Base-by-base conservation (phyloP, 768 basidiomycete species). In the Mycena polygramma region DNA sequence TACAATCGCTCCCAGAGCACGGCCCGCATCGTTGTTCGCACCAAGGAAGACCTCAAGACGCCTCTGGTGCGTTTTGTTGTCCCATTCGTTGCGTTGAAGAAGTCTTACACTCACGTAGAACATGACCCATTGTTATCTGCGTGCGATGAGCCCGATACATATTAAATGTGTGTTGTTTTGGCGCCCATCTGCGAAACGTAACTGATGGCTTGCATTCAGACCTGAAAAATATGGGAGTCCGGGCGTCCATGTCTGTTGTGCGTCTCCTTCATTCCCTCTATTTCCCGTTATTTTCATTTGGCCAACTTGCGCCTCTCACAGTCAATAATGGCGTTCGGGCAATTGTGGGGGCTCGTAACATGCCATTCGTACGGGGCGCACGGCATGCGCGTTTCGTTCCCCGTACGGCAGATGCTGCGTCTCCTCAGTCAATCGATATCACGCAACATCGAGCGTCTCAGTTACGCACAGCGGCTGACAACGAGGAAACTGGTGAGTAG, bases 131-230 rank as follows among this genome's bases (percentile, higher is more conserved):
- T 92, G 90, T 65, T 93, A 92, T 73, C 82, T 95, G 11, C 88
- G 94, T n/a, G 93, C 93, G 0, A 94, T 96, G 93, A 92, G 91
- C 72, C 94, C 94, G 7, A 94, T 96, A 57, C 94, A 95, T 75
- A 80, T 94, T 69, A 90, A 94, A 81, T 95, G 91, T 91, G 70
- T 37, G 87, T 78, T n/a, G n/a, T 9, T 39, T 36, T 58, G 30
- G 6, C 30, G 20, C 26, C 15, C 35, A 55, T 39, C 14, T 46
- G 45, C 49, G 26, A 41, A 4, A 15, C 22, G 7, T 14, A 19
- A 61, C 24, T 64, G 14, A 58, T 71, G 69, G n/a, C 13, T 37
- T 19, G 37, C 30, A 6, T 22, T 14, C 70, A 91, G 92, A 94
- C 80, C 83, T 94, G 46, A 88, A 84, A 37, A 94, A 94, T 75